Conservation (phyloP, 2,329 filamentous ascomycete genomes). For the Xylariaceae sp. region DNA sequence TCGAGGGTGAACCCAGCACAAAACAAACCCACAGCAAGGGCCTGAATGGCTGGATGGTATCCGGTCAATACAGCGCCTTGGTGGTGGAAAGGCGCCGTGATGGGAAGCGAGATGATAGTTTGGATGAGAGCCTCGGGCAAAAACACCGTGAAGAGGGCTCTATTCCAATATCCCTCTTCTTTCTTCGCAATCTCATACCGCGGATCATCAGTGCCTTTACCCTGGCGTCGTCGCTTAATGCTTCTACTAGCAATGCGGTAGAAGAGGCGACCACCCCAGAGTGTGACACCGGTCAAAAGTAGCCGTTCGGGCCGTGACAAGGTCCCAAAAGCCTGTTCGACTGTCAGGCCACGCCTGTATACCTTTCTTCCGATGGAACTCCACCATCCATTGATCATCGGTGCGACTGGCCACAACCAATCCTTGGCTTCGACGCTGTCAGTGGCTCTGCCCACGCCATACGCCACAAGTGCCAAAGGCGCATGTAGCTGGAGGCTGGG, state of each 20-base stretch:
- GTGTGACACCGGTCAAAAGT: slow-evolving; percentile 50
- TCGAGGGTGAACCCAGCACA: slow-evolving; percentile 52
- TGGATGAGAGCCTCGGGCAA: slow-evolving; percentile 54
- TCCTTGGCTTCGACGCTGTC: slow-evolving; percentile 51
- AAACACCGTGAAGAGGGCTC: slow-evolving; percentile 48
- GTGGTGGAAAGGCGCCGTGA: slow-evolving; percentile 51
- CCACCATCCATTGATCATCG: slow-evolving; percentile 48
- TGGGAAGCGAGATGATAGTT: slow-evolving; percentile 51
- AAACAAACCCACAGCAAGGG: slow-evolving; percentile 50
- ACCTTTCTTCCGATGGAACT: slow-evolving; percentile 50
- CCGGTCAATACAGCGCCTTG: slow-evolving; percentile 33
- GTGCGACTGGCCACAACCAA: slow-evolving; percentile 51
- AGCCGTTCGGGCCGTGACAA: slow-evolving; percentile 51
- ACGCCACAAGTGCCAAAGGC: slow-evolving; percentile 13
- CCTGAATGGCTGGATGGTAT: slow-evolving; percentile 30
- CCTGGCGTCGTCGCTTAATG: slow-evolving; percentile 33
- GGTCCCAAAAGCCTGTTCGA: slow-evolving; percentile 41
- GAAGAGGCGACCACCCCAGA: slow-evolving; percentile 54
- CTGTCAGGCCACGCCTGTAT: slow-evolving; percentile 39
- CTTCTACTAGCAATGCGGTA: slow-evolving; percentile 48
- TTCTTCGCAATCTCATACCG: slow-evolving; percentile 49
- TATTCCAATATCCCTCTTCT: slow-evolving; percentile 53
- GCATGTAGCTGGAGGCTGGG: slow-evolving; percentile 14
- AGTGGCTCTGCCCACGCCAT: slow-evolving; percentile 15
- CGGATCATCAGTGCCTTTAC: slow-evolving; percentile 46